Percentiles rank a stretch among this genome's conserved stretches.
phyloP scores from a whole-genome alignment of 345 rosid genomes.

The Salix udensis region DNA sequence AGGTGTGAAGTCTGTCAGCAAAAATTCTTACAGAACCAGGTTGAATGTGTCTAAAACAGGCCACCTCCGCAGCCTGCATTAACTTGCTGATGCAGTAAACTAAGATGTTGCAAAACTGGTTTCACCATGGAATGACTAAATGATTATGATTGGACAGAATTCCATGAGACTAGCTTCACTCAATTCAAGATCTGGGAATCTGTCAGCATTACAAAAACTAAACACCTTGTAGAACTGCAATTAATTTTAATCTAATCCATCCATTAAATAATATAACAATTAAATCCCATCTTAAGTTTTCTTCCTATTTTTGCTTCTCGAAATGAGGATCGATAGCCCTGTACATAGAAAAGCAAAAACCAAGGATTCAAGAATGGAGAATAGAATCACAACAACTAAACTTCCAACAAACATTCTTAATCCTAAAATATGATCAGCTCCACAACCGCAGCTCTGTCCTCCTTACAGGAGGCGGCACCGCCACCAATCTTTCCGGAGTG shows the following conservation, averaged over 20 bases:
- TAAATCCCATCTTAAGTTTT: background rate
- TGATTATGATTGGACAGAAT: background rate
- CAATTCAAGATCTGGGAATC: background rate
- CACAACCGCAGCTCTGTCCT: background rate
- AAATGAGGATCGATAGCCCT: background rate
- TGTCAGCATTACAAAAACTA: background rate
- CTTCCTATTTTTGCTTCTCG: background rate
- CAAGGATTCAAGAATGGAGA: too few species aligned
- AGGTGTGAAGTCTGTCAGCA: background rate
- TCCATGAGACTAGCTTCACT: background rate
- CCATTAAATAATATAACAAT: too few species aligned
- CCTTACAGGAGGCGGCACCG: background rate
- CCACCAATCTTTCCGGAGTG: conserved; percentile 26
- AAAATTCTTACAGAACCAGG: background rate
- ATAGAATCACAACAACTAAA: background rate
- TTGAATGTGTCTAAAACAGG: background rate
- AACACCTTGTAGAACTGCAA: background rate
- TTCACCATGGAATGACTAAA: background rate
- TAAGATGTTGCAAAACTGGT: background rate
- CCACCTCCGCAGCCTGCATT: background rate
- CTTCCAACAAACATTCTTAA: background rate
- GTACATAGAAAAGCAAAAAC: too few species aligned
- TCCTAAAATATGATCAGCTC: background rate
- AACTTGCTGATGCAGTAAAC: background rate
- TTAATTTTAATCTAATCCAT: background rate